phyloP scores from a whole-genome alignment of 225 moss, liverwort and hornwort genomes.

The Bryum argenteum region DNA sequence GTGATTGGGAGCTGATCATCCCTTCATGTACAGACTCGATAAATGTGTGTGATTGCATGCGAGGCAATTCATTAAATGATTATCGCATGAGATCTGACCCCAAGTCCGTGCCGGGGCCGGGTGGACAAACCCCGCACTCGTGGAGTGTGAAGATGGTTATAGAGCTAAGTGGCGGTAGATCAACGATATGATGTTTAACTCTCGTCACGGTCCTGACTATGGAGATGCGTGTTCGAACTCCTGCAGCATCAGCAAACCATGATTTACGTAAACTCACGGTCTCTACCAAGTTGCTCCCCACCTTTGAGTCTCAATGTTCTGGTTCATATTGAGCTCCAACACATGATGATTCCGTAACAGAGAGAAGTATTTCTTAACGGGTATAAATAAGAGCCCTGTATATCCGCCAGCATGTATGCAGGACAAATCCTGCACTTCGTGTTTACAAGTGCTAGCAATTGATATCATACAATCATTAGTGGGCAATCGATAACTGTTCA shows the following conservation, averaged over 20 bases:
- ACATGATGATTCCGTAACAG: background rate
- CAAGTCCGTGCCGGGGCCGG: no score
- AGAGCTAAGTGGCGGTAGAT: no score
- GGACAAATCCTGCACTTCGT: conserved; percentile 5
- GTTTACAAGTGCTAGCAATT: conserved; percentile 11
- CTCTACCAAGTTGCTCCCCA: conserved; percentile 9
- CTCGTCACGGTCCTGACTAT: no score
- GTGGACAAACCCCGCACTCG: no score
- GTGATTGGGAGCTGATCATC: no score
- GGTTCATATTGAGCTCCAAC: background rate
- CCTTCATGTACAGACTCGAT: no score
- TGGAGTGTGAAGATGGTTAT: no score
- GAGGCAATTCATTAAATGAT: no score
- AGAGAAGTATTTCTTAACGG: conserved; percentile 24
- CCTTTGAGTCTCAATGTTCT: background rate
- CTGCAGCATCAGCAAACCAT: background rate
- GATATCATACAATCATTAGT: conserved; percentile 21
- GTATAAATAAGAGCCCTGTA: conserved; percentile 12
- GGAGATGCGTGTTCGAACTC: no score
- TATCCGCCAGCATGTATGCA: conserved; percentile 23
- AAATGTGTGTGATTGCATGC: no score
- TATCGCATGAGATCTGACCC: no score
- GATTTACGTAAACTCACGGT: background rate
- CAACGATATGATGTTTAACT: no score
- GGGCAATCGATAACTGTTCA: conserved; percentile 15